Evolutionary conservation across 139 green algal genomes (phyloP).

Genomic region (Chlamydomonas incerta): DNA sequence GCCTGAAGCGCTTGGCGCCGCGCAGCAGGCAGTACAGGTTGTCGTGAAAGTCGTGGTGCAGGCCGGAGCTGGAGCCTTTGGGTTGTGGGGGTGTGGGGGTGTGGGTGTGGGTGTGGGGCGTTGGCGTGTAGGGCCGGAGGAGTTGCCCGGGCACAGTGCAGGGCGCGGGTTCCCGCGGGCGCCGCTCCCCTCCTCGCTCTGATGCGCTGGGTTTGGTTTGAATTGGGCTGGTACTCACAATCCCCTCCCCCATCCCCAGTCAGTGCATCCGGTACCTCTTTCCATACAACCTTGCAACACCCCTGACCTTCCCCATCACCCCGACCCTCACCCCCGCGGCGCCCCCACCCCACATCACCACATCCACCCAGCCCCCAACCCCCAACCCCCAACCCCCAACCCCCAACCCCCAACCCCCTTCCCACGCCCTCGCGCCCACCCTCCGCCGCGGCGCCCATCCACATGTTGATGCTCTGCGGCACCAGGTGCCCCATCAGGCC

Average conservation of each 20-base stretch:
- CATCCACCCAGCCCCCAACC: neutral
- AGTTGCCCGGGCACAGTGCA: too few relatives aligned
- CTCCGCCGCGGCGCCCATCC: constrained; percentile 65
- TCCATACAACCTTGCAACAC: too few relatives aligned
- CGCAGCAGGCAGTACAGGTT: constrained; percentile 91
- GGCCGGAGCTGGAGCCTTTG: constrained; percentile 75
- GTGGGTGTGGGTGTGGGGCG: too few relatives aligned
- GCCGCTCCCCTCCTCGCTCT: too few relatives aligned
- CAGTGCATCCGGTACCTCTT: too few relatives aligned
- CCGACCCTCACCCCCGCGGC: neutral
- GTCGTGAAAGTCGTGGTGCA: constrained; percentile 95
- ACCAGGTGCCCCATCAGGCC: constrained; percentile 73
- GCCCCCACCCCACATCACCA: neutral
- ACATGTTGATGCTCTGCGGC: constrained; percentile 81
- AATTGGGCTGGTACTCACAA: too few relatives aligned
- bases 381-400: neutral
- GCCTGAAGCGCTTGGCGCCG: constrained; percentile 85
- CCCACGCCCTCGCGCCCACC: constrained; percentile 32
- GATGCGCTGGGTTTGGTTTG: too few relatives aligned
- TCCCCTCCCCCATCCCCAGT: too few relatives aligned
- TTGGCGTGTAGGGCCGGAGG: neutral
- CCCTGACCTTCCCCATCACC: neutral
- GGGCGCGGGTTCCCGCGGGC: too few relatives aligned
- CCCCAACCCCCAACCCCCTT: neutral
- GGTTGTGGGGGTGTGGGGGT: neutral